A percentile compares a stretch with the other conserved stretches of the same genome.
Evolutionary conservation across 306 rosid species (phyloP).

Genomic region (Castanospermum australe): DNA sequence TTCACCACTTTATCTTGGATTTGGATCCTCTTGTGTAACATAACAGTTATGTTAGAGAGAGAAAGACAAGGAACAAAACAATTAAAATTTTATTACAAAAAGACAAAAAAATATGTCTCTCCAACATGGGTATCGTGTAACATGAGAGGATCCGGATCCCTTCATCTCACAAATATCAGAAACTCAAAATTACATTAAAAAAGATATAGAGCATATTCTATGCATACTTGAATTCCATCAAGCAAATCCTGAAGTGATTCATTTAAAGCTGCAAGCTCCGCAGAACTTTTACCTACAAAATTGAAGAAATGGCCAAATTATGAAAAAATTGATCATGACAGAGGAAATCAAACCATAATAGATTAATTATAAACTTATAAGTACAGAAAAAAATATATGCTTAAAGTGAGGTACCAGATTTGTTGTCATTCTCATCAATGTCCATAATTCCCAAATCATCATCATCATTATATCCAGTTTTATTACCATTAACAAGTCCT

Average conservation of each 20-base stretch:
- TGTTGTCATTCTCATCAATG: slow-evolving; percentile 69
- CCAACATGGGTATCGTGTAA: background rate
- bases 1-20: background rate
- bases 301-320: slow-evolving; percentile 20
- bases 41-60: background rate
- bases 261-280: slow-evolving; percentile 77
- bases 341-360: slow-evolving; percentile 3
- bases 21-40: background rate
- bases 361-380: background rate
- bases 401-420: slow-evolving; percentile 43
- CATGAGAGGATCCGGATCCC: slow-evolving; percentile 17
- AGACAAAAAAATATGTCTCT: background rate
- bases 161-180: slow-evolving; percentile 19
- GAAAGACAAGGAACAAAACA: background rate
- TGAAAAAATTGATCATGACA: slow-evolving; percentile 26
- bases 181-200: background rate
- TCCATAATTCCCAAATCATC: slow-evolving; percentile 88
- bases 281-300: slow-evolving; percentile 57
- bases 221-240: slow-evolving; percentile 85
- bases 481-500: slow-evolving; percentile 52
- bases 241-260: slow-evolving; percentile 89
- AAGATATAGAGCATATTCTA: slow-evolving; percentile 9
- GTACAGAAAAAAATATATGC: background rate
- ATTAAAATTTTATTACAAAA: background rate
- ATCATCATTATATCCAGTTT: slow-evolving; percentile 40